These are phyloP conservation scores for Medakamo hakoo DNA, from an alignment of 139 green algal genomes.

Conservation along the genomic window DNA sequence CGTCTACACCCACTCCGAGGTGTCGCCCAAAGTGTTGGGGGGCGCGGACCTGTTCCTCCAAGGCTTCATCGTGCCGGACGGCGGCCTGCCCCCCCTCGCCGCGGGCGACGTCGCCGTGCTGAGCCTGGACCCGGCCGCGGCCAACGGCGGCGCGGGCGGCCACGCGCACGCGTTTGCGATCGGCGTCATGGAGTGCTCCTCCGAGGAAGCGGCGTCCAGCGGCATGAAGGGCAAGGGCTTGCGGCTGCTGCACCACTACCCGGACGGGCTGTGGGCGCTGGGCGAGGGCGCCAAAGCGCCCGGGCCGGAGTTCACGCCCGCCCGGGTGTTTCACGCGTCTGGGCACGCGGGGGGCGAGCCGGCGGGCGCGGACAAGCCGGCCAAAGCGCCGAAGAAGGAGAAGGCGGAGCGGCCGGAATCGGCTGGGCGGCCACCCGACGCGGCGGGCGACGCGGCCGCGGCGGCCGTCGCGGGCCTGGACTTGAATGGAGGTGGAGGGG, in stretches of 20 bases:
- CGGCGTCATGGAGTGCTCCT: conserved; percentile 4
- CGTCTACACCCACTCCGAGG: conserved; percentile 14
- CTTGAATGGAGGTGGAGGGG: no score
- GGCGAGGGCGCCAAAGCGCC: conserved; percentile 6
- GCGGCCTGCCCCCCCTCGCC: conserved; percentile 4
- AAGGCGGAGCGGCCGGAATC: not conserved
- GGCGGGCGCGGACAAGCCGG: not conserved
- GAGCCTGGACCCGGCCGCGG: no score
- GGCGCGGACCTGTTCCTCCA: conserved; percentile 18
- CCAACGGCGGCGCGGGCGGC: conserved; percentile 2
- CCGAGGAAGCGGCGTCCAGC: not conserved
- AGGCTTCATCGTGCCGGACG: conserved; percentile 10
- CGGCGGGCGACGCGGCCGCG: no score
- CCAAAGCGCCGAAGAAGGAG: not conserved
- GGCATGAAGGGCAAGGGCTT: conserved; percentile 19
- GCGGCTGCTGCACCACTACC: conserved; percentile 19
- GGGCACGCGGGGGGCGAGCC: not conserved
- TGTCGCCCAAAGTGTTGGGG: conserved; percentile 16
- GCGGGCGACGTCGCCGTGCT: conserved; percentile 2
- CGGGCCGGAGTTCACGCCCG: conserved; percentile 10
- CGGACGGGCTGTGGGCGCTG: conserved; percentile 19
- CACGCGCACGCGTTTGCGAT: conserved; percentile 11
- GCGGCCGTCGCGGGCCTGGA: no score
- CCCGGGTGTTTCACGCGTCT: conserved; percentile 11
- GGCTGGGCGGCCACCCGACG: no score